Base-by-base conservation (phyloP, 208 protist species). In the Leishmania amazonensis region DNA sequence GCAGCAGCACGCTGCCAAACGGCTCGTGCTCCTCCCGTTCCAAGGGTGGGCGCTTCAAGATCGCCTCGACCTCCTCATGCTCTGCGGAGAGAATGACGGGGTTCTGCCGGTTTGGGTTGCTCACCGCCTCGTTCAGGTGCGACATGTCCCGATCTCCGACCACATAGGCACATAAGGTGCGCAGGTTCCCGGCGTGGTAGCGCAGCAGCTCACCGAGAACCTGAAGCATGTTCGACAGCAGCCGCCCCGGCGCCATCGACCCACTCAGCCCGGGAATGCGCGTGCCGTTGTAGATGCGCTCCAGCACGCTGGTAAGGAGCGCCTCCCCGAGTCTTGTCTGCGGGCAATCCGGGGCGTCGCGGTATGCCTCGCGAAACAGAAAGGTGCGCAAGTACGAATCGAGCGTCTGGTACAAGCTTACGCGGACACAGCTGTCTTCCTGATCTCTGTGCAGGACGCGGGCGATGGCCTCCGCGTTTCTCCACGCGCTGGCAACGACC, bases 261-360 rank as follows among this genome's bases (percentile, higher is more conserved):
- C 78, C 85, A 76, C 80, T 87, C 51, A 96, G 71, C 13, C 88
- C 87, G 8, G 91, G 88, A 35, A 94, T 79, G 42, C 87, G 87
- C 0, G 91, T 95, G 28, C 88, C 93, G 79, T 97, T 97, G 89
- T 96, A 97, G 73, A 97, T 73, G 62, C 90, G 91, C 74, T 91
- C 86, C 58, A 97, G 83, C 49, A 96, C 79, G 60, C 83, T 85
- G 0, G 72, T 75, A 79, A 96, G 81, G 42, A 96, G 89, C 45
- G 86, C n/a, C 17, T 85, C 49, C 6, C 85, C 90, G 17, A 97
- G 68, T 17, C 76, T 40, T 28, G 83, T 89, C 75, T 94, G 87
- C 45, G 89, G 88, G 21, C 78, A 81, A n/a, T 75, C 38, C 45
- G 81, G 35, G 15, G 28, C 75, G 38, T 83, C 75, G 54, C 87